Evolutionary conservation across 2,329 filamentous ascomycete species (phyloP), one percentile per base, ranked within the genome.

Genomic region (Ophiostoma sp.): DNA sequence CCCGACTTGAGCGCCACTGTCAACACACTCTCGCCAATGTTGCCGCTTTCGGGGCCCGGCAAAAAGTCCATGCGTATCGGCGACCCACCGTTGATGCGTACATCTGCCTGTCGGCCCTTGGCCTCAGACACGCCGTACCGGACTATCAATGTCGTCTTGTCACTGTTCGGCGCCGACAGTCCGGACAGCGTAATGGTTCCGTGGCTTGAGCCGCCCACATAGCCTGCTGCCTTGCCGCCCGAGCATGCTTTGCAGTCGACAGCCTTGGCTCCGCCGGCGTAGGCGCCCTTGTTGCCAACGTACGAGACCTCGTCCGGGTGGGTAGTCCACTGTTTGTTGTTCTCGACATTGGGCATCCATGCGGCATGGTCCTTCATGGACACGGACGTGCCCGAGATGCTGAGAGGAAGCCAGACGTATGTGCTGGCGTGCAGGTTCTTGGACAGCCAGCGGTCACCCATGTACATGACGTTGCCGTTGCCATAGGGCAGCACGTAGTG

Each of bases 341-440:
- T 72, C 19, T 59, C 63, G n/a, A 76, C 76, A 72, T 77, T 76
- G 48, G 78, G 78, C 55, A 86, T 80, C 89, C 89, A 91, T 74
- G 87, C 88, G 22, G 87, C 86, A 42, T 83, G 79, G 79, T 90
- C 85, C 68, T 82, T 79, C 78, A 89, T 84, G 7, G 78, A 83
- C 2, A 88, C 87, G 0, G 81, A 84, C 0, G 83, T 87, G 0
- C 87, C 88, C 0, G 83, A 82, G 74, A 91, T 83, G 4, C 79
- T 82, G 0, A 92, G 81, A 0, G 90, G 90, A 0, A 92, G 84
- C 90, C 90, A 92, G 61, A 92, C 83, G 77, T 92, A 92, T 0
- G 85, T 87, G 55, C 84, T 85, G 17, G 83, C 79, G 81, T 84
- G 84, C 8, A 89, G 82, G 74, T 88, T 85, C 11, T 78, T 77